phyloP scores from a whole-genome alignment of 306 rosid species.

The Bauhinia variegata region DNA sequence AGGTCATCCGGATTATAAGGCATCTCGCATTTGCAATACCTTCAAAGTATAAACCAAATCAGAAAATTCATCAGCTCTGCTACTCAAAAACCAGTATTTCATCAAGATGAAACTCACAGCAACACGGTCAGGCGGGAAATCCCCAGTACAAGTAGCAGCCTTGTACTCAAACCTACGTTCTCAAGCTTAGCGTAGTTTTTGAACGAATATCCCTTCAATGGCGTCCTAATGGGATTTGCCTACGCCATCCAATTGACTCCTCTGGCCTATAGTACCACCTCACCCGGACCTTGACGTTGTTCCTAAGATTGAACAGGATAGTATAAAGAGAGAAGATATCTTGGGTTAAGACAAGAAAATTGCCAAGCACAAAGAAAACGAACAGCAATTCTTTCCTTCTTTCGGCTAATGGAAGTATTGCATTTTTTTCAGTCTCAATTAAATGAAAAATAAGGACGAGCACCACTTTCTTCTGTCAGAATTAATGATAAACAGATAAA shows the following conservation, averaged over 20 bases:
- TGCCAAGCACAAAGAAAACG: no score
- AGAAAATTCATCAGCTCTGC: conserved; percentile 11
- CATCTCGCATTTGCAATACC: conserved; percentile 96
- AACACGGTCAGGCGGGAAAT: conserved; percentile 84
- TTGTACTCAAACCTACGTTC: conserved; percentile 91
- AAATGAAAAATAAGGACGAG: no score
- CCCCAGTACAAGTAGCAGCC: conserved; percentile 88
- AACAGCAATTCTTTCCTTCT: no score
- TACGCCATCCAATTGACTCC: conserved; percentile 85
- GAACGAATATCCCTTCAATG: conserved; percentile 80
- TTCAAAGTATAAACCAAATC: conserved; percentile 46
- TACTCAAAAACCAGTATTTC: conserved; percentile 19
- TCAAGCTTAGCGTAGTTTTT: conserved; percentile 89
- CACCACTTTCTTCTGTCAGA: no score
- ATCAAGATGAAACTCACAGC: conserved; percentile 58
- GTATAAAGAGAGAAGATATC: no score
- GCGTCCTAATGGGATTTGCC: conserved; percentile 83
- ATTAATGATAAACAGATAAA: no score
- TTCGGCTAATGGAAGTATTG: no score
- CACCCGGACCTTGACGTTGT: conserved; percentile 69
- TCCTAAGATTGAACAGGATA: no score
- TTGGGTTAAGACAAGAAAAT: no score
- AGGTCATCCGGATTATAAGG: conserved; percentile 95
- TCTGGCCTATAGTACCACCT: conserved; percentile 90
- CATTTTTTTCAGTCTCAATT: no score